phyloP scores from a whole-genome alignment of 139 green algal genomes.

The Chlamydomonas incerta region DNA sequence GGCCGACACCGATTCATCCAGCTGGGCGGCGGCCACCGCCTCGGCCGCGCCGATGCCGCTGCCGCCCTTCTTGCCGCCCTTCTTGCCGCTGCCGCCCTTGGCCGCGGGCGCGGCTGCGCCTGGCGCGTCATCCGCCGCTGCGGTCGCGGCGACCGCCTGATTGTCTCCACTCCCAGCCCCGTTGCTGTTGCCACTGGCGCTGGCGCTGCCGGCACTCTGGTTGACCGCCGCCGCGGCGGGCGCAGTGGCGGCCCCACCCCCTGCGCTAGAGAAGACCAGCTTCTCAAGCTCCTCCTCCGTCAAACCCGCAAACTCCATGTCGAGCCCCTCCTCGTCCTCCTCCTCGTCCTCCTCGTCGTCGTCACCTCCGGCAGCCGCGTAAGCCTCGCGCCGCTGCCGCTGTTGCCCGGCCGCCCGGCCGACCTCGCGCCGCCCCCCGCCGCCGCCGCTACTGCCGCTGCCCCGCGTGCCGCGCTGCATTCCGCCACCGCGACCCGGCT shows the following conservation, averaged over 20 bases:
- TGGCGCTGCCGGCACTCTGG: no score
- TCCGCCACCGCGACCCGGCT: background rate
- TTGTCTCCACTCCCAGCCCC: no score
- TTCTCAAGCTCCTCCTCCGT: conserved; percentile 33
- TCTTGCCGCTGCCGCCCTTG: no score
- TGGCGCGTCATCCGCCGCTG: no score
- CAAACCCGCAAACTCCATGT: conserved; percentile 15
- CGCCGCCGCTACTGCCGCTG: no score
- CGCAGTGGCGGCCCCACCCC: no score
- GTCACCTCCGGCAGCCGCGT: background rate
- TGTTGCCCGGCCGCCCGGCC: background rate
- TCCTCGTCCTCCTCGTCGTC: background rate
- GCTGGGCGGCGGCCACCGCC: background rate
- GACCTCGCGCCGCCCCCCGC: background rate
- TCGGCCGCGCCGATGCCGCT: background rate
- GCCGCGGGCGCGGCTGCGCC: no score
- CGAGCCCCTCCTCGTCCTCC: conserved; percentile 7
- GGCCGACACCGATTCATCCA: background rate
- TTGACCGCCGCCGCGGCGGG: no score
- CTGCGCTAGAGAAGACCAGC: conserved; percentile 26
- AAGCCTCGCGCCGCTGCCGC: background rate
- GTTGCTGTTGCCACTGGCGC: no score
- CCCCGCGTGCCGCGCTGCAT: background rate
- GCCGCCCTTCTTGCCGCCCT: no score
- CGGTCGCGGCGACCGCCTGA: no score